Base-by-base conservation (phyloP, 495 filamentous ascomycete genomes). In the Pseudotulostoma volvatum region DNA sequence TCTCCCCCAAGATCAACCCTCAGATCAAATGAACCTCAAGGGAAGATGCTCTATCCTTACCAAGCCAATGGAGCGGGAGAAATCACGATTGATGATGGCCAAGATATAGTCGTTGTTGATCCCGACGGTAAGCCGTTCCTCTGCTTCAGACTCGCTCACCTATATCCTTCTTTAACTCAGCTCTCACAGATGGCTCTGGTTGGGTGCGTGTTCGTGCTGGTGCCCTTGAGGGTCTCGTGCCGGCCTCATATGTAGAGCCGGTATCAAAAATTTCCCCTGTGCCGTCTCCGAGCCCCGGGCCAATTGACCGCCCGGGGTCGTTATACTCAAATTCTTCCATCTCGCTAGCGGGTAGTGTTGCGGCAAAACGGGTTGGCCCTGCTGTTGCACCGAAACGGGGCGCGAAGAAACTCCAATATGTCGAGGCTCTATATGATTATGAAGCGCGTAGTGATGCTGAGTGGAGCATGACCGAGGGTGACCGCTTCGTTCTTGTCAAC, bases 341-440 rank as follows among this genome's bases (percentile, higher is more conserved):
- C 7, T 86, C 79, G 1, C 54, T 83, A 13, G 66, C 71, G 8
- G 73, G 75, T 13, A 68, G 70, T 35, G 54, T 60, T 3, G 51
- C 55, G 8, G 40, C 50, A 2, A 94, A 92, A 63, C 92, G 90
- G 57, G 82, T 93, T 50, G 90, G 90, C 0, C 90, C 90, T 0
- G 86, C 79, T 0, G 90, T 97, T 9, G 92, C 87, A 16, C 90
- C 90, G 7, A 79, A 81, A 46, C 73, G 88, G 7, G 88, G 87
- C 7, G 90, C 86, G 9, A 93, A 93, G 75, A 93, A 93, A 49
- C 60, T 94, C n/a, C 81, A 80, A 50, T 92, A 95, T 45, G 87
- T 90, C 4, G 83, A 93, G 53, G 90, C 90, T 2, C 30, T 95
- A 53, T 97, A 95, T 50, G 84, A 88, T 19, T 97, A 97, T 52